A percentile compares a stretch with the other conserved stretches of the same genome.
phyloP scores from a whole-genome alignment of 2,329 filamentous ascomycete species.

The Cryphonectria carpinicola region DNA sequence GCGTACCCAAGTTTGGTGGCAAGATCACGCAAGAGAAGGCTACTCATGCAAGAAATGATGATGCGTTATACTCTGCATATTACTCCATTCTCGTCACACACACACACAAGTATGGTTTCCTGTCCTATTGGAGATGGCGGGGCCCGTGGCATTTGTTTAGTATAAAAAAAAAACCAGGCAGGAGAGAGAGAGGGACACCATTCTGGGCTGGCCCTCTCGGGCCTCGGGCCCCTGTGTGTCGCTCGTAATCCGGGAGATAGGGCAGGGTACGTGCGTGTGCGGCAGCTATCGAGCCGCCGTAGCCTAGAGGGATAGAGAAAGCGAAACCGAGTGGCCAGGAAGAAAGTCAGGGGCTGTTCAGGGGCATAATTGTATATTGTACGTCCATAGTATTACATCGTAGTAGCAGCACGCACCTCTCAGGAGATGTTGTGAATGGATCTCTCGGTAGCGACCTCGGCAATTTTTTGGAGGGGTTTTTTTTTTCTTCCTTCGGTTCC shows the following conservation, averaged over 20 bases:
- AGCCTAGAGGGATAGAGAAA: too few species aligned
- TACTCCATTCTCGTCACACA: too few species aligned
- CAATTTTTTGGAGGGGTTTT: background rate
- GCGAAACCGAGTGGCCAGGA: background rate
- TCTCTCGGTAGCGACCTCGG: background rate
- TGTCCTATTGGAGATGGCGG: background rate
- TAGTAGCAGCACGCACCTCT: background rate
- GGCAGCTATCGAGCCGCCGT: background rate
- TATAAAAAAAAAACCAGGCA: background rate
- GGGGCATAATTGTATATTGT: background rate
- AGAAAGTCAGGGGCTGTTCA: background rate
- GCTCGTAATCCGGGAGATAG: background rate
- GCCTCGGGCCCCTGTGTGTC: background rate
- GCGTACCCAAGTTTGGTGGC: background rate
- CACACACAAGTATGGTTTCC: background rate
- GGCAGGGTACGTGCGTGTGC: too few species aligned
- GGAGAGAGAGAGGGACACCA: background rate
- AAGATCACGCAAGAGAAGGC: conserved; percentile 1
- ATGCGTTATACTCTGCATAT: background rate
- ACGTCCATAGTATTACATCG: background rate
- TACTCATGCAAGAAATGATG: background rate
- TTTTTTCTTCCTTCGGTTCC: too few species aligned
- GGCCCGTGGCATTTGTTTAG: background rate
- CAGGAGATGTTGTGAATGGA: background rate
- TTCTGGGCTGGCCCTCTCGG: background rate